Conservation (phyloP, 176 grass and related monocot species). For the Poa pratensis region DNA sequence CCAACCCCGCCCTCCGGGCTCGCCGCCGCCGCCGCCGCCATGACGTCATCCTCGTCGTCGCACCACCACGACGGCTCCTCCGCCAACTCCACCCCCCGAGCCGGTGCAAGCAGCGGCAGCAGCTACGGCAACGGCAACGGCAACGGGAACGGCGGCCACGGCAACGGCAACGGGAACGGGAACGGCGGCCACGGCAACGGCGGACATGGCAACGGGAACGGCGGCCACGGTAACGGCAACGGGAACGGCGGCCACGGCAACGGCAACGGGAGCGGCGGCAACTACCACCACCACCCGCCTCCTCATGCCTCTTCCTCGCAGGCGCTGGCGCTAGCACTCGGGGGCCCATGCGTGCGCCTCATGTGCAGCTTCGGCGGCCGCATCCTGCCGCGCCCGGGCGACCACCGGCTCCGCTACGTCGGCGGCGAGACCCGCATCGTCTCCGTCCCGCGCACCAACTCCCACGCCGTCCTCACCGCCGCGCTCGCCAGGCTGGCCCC, state of each 20-base stretch:
- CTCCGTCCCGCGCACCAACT: slow-evolving; percentile 62
- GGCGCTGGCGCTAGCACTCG: neutral
- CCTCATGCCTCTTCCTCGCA: neutral
- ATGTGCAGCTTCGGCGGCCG: slow-evolving; percentile 96
- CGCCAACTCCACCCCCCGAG: slow-evolving; percentile 48
- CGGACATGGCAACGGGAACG: too few relatives aligned
- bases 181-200: slow-evolving; percentile 1
- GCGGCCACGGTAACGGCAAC: neutral
- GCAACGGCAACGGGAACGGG: too few relatives aligned
- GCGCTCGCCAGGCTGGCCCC: slow-evolving; percentile 58
- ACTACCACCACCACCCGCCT: slow-evolving; percentile 29
- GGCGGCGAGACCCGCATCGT: slow-evolving; percentile 93
- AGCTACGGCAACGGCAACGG: slow-evolving; percentile 6
- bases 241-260: slow-evolving; percentile 2
- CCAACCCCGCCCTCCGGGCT: neutral
- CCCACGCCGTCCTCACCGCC: slow-evolving; percentile 57
- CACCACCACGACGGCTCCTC: slow-evolving; percentile 39
- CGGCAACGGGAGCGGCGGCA: neutral
- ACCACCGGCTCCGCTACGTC: slow-evolving; percentile 82
- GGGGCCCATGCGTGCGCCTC: slow-evolving; percentile 56
- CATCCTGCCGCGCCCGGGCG: slow-evolving; percentile 77
- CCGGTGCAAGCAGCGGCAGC: neutral
- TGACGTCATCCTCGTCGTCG: slow-evolving; percentile 36
- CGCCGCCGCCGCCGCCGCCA: slow-evolving; percentile 1
- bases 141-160: neutral